phyloP scores from a whole-genome alignment of 108 stramenopile genomes.

The Mediolabrus comicus region DNA sequence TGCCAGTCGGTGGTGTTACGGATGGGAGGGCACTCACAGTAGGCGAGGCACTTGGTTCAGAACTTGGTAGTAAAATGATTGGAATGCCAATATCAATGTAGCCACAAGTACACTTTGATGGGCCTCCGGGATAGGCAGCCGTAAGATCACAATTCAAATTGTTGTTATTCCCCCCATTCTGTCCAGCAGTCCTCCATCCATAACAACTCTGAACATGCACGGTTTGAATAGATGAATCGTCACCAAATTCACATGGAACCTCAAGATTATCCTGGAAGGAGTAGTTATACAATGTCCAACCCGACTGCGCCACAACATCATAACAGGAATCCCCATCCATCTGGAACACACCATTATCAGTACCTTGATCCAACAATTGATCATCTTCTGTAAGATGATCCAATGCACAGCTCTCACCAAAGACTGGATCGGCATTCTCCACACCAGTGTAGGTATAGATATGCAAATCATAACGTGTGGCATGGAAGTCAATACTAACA shows the following conservation, averaged over 20 bases:
- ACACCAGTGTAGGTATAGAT: slow-evolving; percentile 2
- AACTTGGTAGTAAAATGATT: neutral
- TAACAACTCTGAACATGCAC: slow-evolving; percentile 4
- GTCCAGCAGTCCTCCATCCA: slow-evolving; percentile 3
- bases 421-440: slow-evolving; percentile 1
- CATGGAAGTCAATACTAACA: slow-evolving; percentile 4
- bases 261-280: slow-evolving; percentile 12
- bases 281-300: neutral
- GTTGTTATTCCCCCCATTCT: neutral
- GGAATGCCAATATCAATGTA: slow-evolving; percentile 1
- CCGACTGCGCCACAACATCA: slow-evolving; percentile 4
- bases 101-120: neutral
- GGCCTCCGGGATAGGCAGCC: neutral
- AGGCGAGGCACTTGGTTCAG: neutral
- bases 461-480: slow-evolving; percentile 3
- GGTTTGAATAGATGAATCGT: neutral
- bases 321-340: slow-evolving; percentile 9
- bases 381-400: neutral
- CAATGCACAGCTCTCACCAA: slow-evolving; percentile 5
- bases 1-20: neutral
- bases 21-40: neutral
- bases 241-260: slow-evolving; percentile 8
- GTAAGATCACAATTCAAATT: neutral
- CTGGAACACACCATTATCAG: neutral
- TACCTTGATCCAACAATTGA: neutral